Evolutionary conservation across 441 rosid genomes (phyloP).

Genomic region (Biscutella auriculata): DNA sequence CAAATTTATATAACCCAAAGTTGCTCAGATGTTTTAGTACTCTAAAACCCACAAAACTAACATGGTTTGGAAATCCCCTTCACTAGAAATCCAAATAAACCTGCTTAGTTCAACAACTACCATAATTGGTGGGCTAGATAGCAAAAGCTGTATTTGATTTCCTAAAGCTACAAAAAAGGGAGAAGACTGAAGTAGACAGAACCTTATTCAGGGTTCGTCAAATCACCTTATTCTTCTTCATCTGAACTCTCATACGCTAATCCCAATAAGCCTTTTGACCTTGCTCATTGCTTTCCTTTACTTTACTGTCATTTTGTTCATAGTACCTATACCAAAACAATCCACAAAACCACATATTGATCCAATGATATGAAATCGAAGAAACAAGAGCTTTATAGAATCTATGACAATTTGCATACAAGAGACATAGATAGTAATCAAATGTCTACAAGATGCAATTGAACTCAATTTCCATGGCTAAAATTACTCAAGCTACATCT

Average conservation of each 20-base stretch:
- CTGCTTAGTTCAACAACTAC: no score
- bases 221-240: conserved; percentile 40
- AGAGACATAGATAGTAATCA: conserved; percentile 1
- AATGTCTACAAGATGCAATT: background rate
- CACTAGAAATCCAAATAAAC: no score
- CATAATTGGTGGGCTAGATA: no score
- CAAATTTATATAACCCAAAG: no score
- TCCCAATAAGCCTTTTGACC: conserved; percentile 54
- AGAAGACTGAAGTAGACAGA: background rate
- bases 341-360: background rate
- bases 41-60: no score
- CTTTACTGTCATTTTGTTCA: no score
- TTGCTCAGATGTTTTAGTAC: no score
- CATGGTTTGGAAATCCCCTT: no score
- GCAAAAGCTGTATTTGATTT: no score
- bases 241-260: conserved; percentile 81
- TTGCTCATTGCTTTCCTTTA: conserved; percentile 9
- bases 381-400: background rate
- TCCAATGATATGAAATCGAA: background rate
- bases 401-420: background rate
- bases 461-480: background rate
- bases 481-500: no score
- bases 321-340: background rate
- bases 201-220: background rate
- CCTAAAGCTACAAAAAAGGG: no score